Evolutionary conservation across 2,329 filamentous ascomycete species (phyloP).

Genomic region (Talaromyces albobiverticillius): DNA sequence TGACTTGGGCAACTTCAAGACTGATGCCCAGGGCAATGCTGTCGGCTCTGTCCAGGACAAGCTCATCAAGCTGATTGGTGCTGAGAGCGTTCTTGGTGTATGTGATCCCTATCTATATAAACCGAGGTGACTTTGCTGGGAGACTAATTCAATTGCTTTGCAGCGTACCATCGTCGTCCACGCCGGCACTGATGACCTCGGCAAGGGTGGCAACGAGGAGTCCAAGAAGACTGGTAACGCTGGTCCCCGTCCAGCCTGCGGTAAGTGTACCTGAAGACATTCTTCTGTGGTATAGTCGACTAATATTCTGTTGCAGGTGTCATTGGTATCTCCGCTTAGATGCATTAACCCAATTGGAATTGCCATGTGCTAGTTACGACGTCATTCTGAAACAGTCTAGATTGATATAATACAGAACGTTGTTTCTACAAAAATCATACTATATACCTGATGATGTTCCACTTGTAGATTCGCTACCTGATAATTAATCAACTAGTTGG

Average conservation of each 20-base stretch:
- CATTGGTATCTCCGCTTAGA: slow-evolving; percentile 80
- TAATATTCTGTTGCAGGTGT: slow-evolving; percentile 58
- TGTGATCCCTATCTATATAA: slow-evolving; percentile 25
- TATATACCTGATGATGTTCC: too few species aligned
- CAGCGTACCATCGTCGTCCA: slow-evolving; percentile 94
- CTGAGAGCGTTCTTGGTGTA: slow-evolving; percentile 92
- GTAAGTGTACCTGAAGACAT: slow-evolving; percentile 51
- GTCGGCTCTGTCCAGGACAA: slow-evolving; percentile 77
- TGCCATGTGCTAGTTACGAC: neutral
- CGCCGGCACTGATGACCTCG: slow-evolving; percentile 93
- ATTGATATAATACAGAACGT: slow-evolving; percentile 7
- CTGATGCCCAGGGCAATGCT: slow-evolving; percentile 86
- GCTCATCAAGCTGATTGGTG: slow-evolving; percentile 91
- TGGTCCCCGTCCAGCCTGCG: slow-evolving; percentile 88
- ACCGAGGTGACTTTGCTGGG: neutral
- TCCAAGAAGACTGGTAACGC: slow-evolving; percentile 99
- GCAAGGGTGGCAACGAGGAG: slow-evolving; percentile 87
- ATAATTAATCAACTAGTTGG: too few species aligned
- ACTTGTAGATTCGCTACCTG: neutral
- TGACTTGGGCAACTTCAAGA: slow-evolving; percentile 96
- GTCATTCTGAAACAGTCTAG: slow-evolving; percentile 9
- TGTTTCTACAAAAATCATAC: neutral
- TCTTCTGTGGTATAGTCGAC: neutral
- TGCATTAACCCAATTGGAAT: slow-evolving; percentile 19
- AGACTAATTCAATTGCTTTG: neutral